Evolutionary conservation across 257 asterid species (phyloP), one percentile per base, ranked within the genome.

Genomic region (Nemophila menziesii): DNA sequence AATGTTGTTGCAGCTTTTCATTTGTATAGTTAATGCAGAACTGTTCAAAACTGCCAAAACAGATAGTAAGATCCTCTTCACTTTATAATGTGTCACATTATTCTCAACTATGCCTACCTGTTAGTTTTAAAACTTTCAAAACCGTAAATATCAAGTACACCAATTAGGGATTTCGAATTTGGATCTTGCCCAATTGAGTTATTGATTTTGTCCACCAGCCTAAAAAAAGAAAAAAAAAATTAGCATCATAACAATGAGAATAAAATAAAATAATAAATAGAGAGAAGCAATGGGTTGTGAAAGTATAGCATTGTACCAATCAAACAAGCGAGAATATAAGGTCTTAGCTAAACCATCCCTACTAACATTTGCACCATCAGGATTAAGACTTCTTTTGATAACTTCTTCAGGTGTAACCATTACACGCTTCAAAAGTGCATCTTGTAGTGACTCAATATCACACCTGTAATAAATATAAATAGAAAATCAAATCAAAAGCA

Each of bases 391-490:
- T 79, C 92, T 81, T 69, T 90, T 90, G 57, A 84, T 90, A 64
- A 90, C 97, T 70, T 89, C 96, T 75, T 90, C 98, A 39, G 94
- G 98, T 41, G 95, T 84, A 62, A 84, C 92, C 98, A 89, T 80
- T 56, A 85, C 94, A 61, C 98, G 92, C 66, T 78, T 90, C 70
- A 90, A 51, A 55, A 84, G 43, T 51, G 95, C 98, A 67, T 90
- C 96, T 73, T 84, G 83, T 56, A 84, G 57, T 53, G 78, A 74
- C 38, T 33, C 48, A 69, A 43, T 71, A 65, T 84, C 93, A 51
- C 93, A 78, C 98, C 98, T 90, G 44, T n/a, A n/a, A n/a, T n/a
- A 57, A 29, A 61, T 46, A 14, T 23, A 43, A 23, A 43, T 33
- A 15, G 21, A 52, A 49, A n/a, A 20, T 24, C 22, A 56, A 64